phyloP scores from a whole-genome alignment of 2,329 filamentous ascomycete species.

The Neofusicoccum umdonicola region DNA sequence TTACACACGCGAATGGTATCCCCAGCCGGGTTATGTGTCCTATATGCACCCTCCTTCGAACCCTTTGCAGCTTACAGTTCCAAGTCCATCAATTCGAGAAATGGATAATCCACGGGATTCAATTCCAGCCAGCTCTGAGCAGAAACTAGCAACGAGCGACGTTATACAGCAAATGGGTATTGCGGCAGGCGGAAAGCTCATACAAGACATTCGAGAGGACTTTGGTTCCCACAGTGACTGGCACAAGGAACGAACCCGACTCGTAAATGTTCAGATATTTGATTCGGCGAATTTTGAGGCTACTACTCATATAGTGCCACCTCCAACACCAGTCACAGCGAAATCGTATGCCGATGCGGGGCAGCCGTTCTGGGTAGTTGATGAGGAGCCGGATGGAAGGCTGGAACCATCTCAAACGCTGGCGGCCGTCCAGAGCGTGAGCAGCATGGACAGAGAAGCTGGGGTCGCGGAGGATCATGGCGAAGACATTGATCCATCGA shows the following conservation, averaged over 20 bases:
- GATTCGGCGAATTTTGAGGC: neutral
- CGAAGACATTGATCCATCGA: neutral
- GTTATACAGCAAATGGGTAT: neutral
- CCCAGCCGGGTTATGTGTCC: no score
- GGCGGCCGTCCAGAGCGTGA: neutral
- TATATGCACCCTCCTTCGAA: no score
- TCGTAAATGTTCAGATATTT: neutral
- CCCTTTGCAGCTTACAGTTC: no score
- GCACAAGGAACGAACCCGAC: neutral
- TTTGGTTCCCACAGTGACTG: neutral
- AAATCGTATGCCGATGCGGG: neutral
- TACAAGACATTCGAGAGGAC: neutral
- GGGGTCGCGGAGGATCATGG: neutral
- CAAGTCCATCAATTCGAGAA: no score
- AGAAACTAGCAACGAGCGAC: no score
- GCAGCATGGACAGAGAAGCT: neutral
- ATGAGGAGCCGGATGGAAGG: neutral
- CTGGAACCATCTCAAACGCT: neutral
- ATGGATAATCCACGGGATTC: no score
- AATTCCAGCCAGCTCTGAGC: no score
- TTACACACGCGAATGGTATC: no score
- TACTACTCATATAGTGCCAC: neutral
- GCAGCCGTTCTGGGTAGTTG: neutral
- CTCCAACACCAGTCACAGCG: neutral
- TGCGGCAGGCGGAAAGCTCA: neutral